Evolutionary conservation across 495 filamentous ascomycete species (phyloP), one percentile per base, ranked within the genome.

Genomic region (Zalerion maritima): DNA sequence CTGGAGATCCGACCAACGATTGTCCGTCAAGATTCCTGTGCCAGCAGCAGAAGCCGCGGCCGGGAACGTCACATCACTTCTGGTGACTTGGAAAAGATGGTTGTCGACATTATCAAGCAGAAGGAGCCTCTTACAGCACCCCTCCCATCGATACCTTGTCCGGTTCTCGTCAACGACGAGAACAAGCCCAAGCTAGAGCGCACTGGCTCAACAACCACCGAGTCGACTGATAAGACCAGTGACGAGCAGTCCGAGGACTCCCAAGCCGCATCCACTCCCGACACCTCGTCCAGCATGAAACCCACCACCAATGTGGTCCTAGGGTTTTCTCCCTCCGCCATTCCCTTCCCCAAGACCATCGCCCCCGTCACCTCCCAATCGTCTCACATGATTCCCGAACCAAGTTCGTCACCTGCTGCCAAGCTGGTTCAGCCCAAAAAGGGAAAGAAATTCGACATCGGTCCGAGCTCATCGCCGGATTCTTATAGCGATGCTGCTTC

Each of bases 31-130:
- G 64, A 69, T 40, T 71, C 67, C 12, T 64, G 60, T 34, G 54
- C 55, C 17, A 64, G 59, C 49, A 65, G 57, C 33, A 62, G 73
- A 24, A 78, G 73, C 41, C 67, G 75, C 33, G 76, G 77, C 10
- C 73, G 69, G 26, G 83, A 93, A 50, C 81, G 84, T 40, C 89
- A 94, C 54, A 91, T 94, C 32, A 89, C 85, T 0, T 79, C 85
- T 1, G 60, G 76, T 35, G 79, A 82, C 36, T 54, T 94, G 11
- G 80, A 91, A 58, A 84, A 85, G 45, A 89, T 93, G 73, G 79
- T 94, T 0, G 67, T 76, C 21, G 81, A 51, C 26, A 66, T 82
- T 32, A 89, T 94, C 45, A 76, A 87, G 45, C 73, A 85, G 46
- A 80, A 81, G 56, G 61, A 62, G 22, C 62, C 89, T n/a, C 54